These are phyloP conservation scores for Dactylellina cionopaga DNA, from an alignment of 2,329 filamentous ascomycete species.

Conservation along the genomic window DNA sequence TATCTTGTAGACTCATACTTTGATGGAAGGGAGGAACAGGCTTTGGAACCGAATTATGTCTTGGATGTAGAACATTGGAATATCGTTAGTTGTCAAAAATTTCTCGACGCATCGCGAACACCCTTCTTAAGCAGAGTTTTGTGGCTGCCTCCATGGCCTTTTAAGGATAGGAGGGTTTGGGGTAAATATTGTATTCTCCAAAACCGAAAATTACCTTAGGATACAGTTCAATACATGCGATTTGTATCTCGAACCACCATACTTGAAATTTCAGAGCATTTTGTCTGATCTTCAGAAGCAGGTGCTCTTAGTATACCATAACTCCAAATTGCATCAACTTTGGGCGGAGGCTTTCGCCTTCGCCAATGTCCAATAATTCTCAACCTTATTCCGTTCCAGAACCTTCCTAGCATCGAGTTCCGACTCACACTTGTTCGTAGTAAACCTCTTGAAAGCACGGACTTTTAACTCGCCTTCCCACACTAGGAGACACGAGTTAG, in stretches of 20 bases:
- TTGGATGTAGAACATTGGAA: constrained; percentile 81
- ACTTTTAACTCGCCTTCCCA: constrained; percentile 91
- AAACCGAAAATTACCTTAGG: no score
- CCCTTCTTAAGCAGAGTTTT: constrained; percentile 77
- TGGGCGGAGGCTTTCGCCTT: constrained; percentile 66
- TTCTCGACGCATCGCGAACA: constrained; percentile 82
- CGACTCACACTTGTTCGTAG: constrained; percentile 89
- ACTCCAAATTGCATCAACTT: background rate
- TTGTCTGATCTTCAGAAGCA: background rate
- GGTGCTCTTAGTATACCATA: background rate
- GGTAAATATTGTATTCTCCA: constrained; percentile 79
- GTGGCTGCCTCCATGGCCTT: constrained; percentile 78
- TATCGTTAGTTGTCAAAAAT: constrained; percentile 75
- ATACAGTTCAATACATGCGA: no score
- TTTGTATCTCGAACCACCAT: no score
- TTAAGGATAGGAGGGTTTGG: constrained; percentile 78
- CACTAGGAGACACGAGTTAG: constrained; percentile 84
- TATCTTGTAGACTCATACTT: constrained; percentile 91
- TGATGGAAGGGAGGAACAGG: constrained; percentile 69
- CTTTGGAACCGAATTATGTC: constrained; percentile 82
- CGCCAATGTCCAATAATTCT: constrained; percentile 92
- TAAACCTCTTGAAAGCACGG: constrained; percentile 85
- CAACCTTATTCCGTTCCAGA: constrained; percentile 83
- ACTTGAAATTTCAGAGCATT: no score
- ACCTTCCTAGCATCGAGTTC: constrained; percentile 87